Percentiles rank a stretch among this genome's conserved stretches.
Evolutionary conservation across 352 stramenopile genomes (phyloP).

Genomic region (Phytopythium mirpurense): DNA sequence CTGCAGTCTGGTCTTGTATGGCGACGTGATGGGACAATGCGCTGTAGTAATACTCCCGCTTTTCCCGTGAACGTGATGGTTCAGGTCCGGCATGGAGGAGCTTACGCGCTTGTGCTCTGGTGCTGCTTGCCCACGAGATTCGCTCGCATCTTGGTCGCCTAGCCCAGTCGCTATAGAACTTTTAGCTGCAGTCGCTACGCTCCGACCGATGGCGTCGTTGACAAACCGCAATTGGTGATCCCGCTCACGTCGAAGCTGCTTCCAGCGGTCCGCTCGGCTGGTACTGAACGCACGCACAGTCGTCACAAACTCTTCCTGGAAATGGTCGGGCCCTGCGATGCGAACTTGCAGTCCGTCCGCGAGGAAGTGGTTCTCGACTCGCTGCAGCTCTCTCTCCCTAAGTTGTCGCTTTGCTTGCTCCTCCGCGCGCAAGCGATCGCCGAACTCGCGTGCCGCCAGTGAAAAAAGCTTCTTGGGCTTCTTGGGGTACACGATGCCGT

Average conservation of each 20-base stretch:
- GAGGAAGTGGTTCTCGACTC: slow-evolving; percentile 45
- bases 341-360: slow-evolving; percentile 28
- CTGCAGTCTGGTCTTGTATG: not conserved
- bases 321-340: slow-evolving; percentile 31
- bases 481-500: not conserved
- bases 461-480: slow-evolving; percentile 48
- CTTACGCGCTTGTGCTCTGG: not conserved
- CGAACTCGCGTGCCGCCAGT: slow-evolving; percentile 44
- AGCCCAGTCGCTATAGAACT: not conserved
- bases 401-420: slow-evolving; percentile 36
- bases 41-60: not conserved
- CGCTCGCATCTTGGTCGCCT: not conserved
- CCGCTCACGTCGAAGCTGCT: slow-evolving; percentile 37
- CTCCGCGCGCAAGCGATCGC: slow-evolving; percentile 23
- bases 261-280: slow-evolving; percentile 37
- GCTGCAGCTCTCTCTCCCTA: slow-evolving; percentile 21
- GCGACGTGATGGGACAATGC: not conserved
- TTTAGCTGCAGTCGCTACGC: slow-evolving; percentile 23
- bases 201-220: slow-evolving; percentile 25
- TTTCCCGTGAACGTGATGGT: not conserved
- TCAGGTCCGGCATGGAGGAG: not conserved
- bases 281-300: slow-evolving; percentile 47
- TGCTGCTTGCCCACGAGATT: not conserved
- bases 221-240: slow-evolving; percentile 35
- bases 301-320: slow-evolving; percentile 64